Evolutionary conservation across 495 filamentous ascomycete species (phyloP).

Genomic region (Penicillium paradoxum): DNA sequence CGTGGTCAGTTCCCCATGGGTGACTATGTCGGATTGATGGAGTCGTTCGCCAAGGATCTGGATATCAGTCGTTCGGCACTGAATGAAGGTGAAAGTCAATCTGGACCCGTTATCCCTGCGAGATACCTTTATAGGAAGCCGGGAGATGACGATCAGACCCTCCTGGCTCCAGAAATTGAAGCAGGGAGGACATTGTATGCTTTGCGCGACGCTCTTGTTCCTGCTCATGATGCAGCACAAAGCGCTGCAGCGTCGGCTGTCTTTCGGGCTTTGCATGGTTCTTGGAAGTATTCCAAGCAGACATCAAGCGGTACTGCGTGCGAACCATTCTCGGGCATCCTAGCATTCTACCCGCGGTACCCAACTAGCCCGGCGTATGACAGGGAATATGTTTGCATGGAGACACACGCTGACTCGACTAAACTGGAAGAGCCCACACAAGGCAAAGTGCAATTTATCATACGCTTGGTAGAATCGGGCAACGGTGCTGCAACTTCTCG

Average conservation of each 20-base stretch:
- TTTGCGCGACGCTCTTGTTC: conserved; percentile 13
- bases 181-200: conserved; percentile 16
- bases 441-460: conserved; percentile 8
- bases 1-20: conserved; percentile 72
- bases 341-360: conserved; percentile 57
- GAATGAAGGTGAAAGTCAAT: not conserved
- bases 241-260: conserved; percentile 41
- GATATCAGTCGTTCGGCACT: conserved; percentile 22
- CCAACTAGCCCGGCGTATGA: conserved; percentile 17
- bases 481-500: not conserved
- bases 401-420: conserved; percentile 1
- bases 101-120: conserved; percentile 35
- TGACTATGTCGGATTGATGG: conserved; percentile 76
- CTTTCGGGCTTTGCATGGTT: conserved; percentile 69
- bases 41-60: conserved; percentile 57
- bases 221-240: not conserved
- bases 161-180: not conserved
- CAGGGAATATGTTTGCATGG: conserved; percentile 32
- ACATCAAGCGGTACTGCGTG: conserved; percentile 24
- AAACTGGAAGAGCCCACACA: not conserved
- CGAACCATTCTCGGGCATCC: conserved; percentile 45
- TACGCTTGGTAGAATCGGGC: conserved; percentile 11
- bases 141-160: not conserved
- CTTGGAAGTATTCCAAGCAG: conserved; percentile 56
- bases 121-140: conserved; percentile 22